Conservation (phyloP, 1,284 basidiomycete species). For the Malassezia pachydermatis region DNA sequence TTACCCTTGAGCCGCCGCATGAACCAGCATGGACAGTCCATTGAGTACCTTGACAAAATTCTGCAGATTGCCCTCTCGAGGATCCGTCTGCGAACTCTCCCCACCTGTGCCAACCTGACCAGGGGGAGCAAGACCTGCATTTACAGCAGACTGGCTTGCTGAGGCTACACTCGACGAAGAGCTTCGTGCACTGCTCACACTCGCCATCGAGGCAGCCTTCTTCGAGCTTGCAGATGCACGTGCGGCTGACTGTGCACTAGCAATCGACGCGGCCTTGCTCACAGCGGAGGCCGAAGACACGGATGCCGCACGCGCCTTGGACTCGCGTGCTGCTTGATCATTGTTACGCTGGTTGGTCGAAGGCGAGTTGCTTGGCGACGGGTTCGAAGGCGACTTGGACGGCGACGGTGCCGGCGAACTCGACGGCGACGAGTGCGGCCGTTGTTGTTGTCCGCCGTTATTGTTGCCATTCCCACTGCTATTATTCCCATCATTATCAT, state of each 20-base stretch:
- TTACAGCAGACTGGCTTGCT: not conserved
- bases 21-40: constrained; percentile 38
- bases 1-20: constrained; percentile 16
- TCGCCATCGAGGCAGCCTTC: constrained; percentile 11
- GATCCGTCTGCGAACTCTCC: not conserved
- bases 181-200: constrained; percentile 19
- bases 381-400: not conserved
- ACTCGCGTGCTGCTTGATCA: constrained; percentile 21
- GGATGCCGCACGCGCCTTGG: constrained; percentile 24
- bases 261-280: constrained; percentile 23
- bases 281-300: constrained; percentile 17
- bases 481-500: not conserved
- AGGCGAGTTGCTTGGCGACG: not conserved
- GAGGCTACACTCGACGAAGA: not conserved
- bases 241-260: constrained; percentile 5
- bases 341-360: constrained; percentile 8
- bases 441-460: constrained; percentile 1
- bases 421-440: no score
- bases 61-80: constrained; percentile 30
- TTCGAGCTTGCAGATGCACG: constrained; percentile 9
- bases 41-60: constrained; percentile 39
- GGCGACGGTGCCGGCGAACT: constrained; percentile 8
- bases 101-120: constrained; percentile 16
- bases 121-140: not conserved
- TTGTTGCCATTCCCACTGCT: constrained; percentile 1